Evolutionary conservation across 345 rosid species (phyloP), one percentile per base, ranked within the genome.

Genomic region (Gossypium mustelinum): DNA sequence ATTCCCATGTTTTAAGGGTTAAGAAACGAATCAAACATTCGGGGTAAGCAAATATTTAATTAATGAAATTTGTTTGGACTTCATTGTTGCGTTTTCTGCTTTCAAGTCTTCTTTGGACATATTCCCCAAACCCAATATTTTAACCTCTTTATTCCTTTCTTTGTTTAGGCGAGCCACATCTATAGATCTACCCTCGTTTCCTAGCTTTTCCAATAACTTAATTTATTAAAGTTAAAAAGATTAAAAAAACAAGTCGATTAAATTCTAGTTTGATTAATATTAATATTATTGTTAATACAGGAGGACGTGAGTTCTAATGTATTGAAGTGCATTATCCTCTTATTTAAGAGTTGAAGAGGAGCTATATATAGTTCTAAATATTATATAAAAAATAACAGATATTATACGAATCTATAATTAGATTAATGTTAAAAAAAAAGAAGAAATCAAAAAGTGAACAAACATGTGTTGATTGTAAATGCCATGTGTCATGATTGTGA

Each of bases 261-360:
- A 34, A 3, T 4, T 1, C 4, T 34, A 4, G 1, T 3, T 34
- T 34, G 1, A 34, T 4, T 34, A 34, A 34, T 0, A 34, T 34
- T 4, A 6, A 3, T 34, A 4, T 34, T 4, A 0, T 34, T 34
- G 6, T 34, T 6, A 34, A 3, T 4, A 0, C 4, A 34, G 0
- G 0, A 0, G 1, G 1, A 29, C 5, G 39, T 34, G 1, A 0
- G 0, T 34, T 34, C 1, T 0, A 34, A 3, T 34, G 6, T 0
- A 34, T 0, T 34, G 0, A 34, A 34, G 6, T 3, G 0, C 0
- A 4, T 34, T 34, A 34, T 34, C 6, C 1, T 0, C 1, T 0
- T 34, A 34, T 34, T 34, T 34, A 29, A 29, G 0, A 0, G 5
- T 29, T 29, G 0, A 25, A 0, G 25, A 25, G 1, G 0, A 0